A percentile compares a stretch with the other conserved stretches of the same genome.
These are phyloP conservation scores for Symbiodinium pilosum DNA, from an alignment of 73 alveolate genomes.

Conservation along the genomic window DNA sequence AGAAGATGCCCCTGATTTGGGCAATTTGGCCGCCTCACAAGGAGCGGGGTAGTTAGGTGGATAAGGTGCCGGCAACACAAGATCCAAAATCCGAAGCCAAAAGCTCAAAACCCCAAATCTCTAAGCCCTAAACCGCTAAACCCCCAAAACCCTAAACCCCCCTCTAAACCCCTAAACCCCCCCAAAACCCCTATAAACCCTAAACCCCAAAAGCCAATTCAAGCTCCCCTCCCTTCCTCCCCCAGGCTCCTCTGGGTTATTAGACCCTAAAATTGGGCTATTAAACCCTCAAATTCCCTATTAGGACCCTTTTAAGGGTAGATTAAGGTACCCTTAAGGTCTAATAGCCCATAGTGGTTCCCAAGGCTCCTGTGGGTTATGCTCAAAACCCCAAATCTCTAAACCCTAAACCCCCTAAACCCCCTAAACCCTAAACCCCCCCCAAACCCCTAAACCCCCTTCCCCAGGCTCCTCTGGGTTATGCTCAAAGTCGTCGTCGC, in stretches of 20 bases:
- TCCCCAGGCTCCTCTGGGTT: constrained; percentile 72
- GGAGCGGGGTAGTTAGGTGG: too few relatives aligned
- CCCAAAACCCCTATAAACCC: neutral
- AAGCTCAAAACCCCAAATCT: neutral
- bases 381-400: neutral
- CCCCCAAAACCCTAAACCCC: too few relatives aligned
- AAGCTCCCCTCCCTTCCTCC: too few relatives aligned
- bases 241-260: neutral
- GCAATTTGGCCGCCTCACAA: too few relatives aligned
- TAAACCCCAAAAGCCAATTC: neutral
- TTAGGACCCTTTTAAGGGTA: too few relatives aligned
- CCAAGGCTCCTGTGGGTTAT: neutral
- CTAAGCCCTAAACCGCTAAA: neutral
- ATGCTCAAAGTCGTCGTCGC: constrained; percentile 85
- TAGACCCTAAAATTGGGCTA: neutral
- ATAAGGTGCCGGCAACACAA: too few relatives aligned
- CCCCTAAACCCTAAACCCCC: neutral
- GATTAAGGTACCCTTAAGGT: too few relatives aligned
- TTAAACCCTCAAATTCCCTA: neutral
- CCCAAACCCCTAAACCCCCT: neutral
- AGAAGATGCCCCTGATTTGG: too few relatives aligned
- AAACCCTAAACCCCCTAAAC: neutral
- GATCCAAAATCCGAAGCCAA: neutral
- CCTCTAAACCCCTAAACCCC: too few relatives aligned
- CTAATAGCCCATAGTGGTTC: neutral